These are phyloP conservation scores for Diddensiella santjacobensis DNA, from an alignment of 805 yeast species.

Conservation along the genomic window DNA sequence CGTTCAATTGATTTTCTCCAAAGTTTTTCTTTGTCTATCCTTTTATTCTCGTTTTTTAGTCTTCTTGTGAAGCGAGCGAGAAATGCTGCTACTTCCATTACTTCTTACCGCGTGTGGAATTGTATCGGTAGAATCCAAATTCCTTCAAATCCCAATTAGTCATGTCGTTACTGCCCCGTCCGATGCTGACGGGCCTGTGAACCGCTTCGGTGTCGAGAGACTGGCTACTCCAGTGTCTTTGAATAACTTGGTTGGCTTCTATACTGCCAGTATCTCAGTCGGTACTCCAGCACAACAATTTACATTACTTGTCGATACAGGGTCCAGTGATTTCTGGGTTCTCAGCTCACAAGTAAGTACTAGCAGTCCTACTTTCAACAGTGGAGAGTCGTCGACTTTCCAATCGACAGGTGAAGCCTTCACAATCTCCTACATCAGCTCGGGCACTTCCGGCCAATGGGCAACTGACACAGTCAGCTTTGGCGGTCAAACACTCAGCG, in stretches of 20 bases:
- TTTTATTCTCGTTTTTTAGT: neutral
- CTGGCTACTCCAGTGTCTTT: neutral
- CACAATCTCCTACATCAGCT: slow-evolving; percentile 88
- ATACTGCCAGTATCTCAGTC: slow-evolving; percentile 27
- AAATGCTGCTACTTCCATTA: neutral
- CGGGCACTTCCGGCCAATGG: slow-evolving; percentile 77
- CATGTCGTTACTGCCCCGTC: neutral
- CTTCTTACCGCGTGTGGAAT: neutral
- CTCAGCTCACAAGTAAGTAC: slow-evolving; percentile 19
- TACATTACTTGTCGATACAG: slow-evolving; percentile 58
- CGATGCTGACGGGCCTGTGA: neutral
- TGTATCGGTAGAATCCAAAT: neutral
- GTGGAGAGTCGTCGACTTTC: slow-evolving; percentile 71
- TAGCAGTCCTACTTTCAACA: slow-evolving; percentile 51
- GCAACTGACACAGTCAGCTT: slow-evolving; percentile 67
- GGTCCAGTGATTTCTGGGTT: slow-evolving; percentile 67
- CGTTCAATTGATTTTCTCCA: too few species aligned
- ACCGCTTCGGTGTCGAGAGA: neutral
- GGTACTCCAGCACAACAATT: slow-evolving; percentile 58
- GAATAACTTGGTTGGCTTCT: slow-evolving; percentile 2
- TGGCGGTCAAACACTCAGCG: slow-evolving; percentile 67
- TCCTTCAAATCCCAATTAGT: neutral
- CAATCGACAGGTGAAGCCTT: slow-evolving; percentile 80
- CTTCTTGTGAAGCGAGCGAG: neutral
- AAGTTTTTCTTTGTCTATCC: neutral